phyloP scores from a whole-genome alignment of 805 yeast genomes.

The Metschnikowia proteae region DNA sequence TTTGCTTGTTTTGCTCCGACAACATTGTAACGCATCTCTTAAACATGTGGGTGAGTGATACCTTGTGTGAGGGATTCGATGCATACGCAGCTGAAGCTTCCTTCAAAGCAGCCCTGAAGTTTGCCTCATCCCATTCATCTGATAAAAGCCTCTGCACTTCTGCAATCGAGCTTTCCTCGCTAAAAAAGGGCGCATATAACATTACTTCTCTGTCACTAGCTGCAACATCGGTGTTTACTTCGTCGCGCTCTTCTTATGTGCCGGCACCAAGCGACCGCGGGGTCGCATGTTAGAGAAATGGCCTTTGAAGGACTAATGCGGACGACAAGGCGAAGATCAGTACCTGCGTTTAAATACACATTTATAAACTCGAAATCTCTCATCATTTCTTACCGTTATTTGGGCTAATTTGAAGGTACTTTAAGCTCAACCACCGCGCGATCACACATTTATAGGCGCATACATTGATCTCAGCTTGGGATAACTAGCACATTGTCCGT shows the following conservation, averaged over 20 bases:
- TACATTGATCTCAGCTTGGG: too few relatives aligned
- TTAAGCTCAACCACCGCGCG: too few relatives aligned
- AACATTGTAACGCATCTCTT: background rate
- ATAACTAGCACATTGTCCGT: too few relatives aligned
- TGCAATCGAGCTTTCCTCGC: background rate
- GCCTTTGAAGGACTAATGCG: constrained; percentile 4
- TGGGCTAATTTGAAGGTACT: too few relatives aligned
- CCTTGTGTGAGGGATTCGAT: background rate
- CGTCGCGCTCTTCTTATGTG: background rate
- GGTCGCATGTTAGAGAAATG: background rate
- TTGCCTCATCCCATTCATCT: background rate
- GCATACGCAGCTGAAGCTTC: background rate
- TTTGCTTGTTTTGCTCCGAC: background rate
- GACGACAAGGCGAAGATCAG: background rate
- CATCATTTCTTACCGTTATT: too few relatives aligned
- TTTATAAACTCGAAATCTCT: too few relatives aligned
- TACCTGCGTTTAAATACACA: background rate
- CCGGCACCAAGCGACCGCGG: background rate
- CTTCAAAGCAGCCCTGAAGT: background rate
- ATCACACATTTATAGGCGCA: too few relatives aligned
- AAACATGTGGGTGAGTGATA: background rate
- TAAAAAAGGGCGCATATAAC: background rate
- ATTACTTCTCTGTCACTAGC: background rate
- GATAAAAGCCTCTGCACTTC: background rate
- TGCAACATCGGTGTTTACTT: background rate